Evolutionary conservation across 2,329 filamentous ascomycete genomes (phyloP).

Genomic region (Mollisiaceae sp.): DNA sequence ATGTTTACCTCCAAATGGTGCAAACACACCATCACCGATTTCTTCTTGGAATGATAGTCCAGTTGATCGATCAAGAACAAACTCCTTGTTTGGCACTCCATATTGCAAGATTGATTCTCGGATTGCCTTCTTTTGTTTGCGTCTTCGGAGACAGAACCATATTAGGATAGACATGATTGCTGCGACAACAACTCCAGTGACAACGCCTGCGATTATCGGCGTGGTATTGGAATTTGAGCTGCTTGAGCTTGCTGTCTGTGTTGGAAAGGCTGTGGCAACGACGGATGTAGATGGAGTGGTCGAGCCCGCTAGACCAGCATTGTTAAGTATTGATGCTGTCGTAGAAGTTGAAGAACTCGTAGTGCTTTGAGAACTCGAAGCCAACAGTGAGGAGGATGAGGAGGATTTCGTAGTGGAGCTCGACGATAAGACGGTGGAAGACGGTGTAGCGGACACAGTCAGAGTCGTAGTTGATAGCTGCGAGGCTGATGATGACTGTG

Average conservation of each 20-base stretch:
- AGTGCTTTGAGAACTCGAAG: neutral
- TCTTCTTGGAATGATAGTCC: constrained; percentile 1
- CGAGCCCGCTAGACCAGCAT: neutral
- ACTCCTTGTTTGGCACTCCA: constrained; percentile 21
- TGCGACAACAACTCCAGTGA: constrained; percentile 25
- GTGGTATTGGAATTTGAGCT: neutral
- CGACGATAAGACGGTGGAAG: neutral
- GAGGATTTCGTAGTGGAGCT: neutral
- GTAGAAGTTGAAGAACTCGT: neutral
- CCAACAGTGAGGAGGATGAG: constrained; percentile 4
- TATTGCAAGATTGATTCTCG: constrained; percentile 15
- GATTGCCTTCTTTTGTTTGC: constrained; percentile 19
- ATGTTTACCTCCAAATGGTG: constrained; percentile 50
- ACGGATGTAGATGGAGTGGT: neutral
- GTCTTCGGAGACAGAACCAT: constrained; percentile 31
- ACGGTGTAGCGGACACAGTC: constrained; percentile 21
- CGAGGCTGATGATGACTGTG: constrained; percentile 18
- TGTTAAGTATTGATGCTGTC: neutral
- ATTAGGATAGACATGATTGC: constrained; percentile 27
- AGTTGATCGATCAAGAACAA: constrained; percentile 13
- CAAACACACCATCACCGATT: constrained; percentile 47
- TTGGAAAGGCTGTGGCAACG: neutral
- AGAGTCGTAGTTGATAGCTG: constrained; percentile 32
- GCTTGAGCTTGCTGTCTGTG: neutral
- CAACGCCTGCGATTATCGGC: constrained; percentile 34